Base-by-base conservation (phyloP, 441 rosid genomes). In the Manihot esculenta region DNA sequence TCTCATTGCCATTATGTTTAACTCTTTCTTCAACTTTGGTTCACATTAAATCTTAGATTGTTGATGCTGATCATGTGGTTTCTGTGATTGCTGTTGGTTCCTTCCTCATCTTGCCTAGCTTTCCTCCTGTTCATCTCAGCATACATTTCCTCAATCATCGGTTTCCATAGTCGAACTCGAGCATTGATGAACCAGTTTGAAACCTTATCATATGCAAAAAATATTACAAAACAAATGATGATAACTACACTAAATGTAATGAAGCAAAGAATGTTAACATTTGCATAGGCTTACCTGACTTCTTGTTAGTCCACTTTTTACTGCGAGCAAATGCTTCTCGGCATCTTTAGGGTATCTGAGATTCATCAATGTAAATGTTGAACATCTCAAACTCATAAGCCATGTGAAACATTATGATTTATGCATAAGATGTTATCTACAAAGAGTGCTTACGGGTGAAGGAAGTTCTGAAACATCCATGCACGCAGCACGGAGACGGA, bases 381-480 rank as follows among this genome's bases (percentile, higher is more conserved):
- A 51, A 59, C 15, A 21, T n/a, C n/a, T 54, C 60, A 11, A 24
- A 42, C n/a, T 59, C 41, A 53, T 9, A 30, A n/a, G n/a, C n/a
- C n/a, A n/a, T n/a, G n/a, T n/a, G n/a, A 1, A 24, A 18, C 20
- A 12, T 8, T 45, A 0, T 6, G 41, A 35, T 35, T 35, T 6
- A 35, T 35, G 41, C 41, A 35, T 54, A 11, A 54, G 20, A 54
- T 54, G 12, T 9, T 54, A 54, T 21, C 10, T 2, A 3, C 14
- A 2, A 23, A 2, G 54, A 73, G 35, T 60, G 56, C 86, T 84
- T 72, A 90, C 99, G 98, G 99, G 75, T 94, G 98, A 81, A 92
- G 98, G 62, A 94, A 94, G 86, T 94, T 90, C 64, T 94, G 91
- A 80, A 94, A 94, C 99, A 94, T 92, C 99, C 99, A 94, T 10